Base-by-base conservation (phyloP, 2,329 filamentous ascomycete genomes). In the Calonectria pseudoreteaudii region DNA sequence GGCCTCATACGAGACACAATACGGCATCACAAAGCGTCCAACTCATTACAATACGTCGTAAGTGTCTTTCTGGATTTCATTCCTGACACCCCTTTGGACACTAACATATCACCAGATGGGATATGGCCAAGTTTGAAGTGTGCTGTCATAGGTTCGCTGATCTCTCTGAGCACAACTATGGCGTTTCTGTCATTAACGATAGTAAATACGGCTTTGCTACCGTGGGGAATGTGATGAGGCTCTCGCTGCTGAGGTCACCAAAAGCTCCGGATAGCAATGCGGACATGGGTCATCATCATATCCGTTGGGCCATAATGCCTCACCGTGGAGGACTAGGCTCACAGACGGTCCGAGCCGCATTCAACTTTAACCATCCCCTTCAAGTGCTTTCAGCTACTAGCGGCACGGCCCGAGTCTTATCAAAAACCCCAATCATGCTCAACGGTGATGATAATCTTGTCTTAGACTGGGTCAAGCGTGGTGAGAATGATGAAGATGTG, bases 181-280 rank as follows among this genome's bases (percentile, higher is more conserved):
- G 96, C 76, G 95, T 98, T 8, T 96, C 94, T 1, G 94, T 98
- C 75, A 90, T 98, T 73, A 98, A 98, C 82, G 96, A 98, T 84
- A 95, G 93, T 86, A 98, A 98, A 84, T 98, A 98, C 82, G 96
- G 96, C n/a, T 98, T 98, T 82, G 96, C 96, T 26, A 98, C 95
- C 18, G 92, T 91, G 56, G 96, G 96, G 50, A 97, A 94, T 82
- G 84, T 95, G 68, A 98, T 98, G 96, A 92, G 96, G 6, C 88
- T 98, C 9, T 96, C 93, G 18, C 89, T 98, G 23, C 90, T 98
- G n/a, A 92, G 96, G 49, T 93, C 95, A 4, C 94, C 96, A 28
- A 98, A 98, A 83, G 96, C 96, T 0, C 96, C 96, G 0, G 96
- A 98, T 83, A 95, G 92, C 9, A 93, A 98, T 80, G 96, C 96